Evolutionary conservation across 352 stramenopile genomes (phyloP), one percentile per base, ranked within the genome.

Genomic region (Blastocystis sp.): DNA sequence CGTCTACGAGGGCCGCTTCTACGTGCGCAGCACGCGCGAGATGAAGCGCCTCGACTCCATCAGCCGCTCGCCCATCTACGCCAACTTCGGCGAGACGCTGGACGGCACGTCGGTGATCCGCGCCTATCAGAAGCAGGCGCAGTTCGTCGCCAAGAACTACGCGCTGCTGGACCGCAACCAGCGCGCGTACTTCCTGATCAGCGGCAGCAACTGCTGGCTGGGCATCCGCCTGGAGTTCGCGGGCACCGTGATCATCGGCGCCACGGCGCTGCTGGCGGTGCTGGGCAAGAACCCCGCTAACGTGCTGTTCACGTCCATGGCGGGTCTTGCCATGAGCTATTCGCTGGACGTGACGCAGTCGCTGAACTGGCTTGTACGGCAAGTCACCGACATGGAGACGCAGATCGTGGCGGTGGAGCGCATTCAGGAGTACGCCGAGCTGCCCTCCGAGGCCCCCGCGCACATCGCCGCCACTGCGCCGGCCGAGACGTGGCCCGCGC

Each of bases 301-400:
- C 1, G 61, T 92, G 9, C 91, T 91, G 2, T 96, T 92, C 89
- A 93, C 93, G 0, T 93, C 95, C 76, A 77, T 95, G 14, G 95
- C 93, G 53, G 96, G 94, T 1, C 89, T 98, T 21, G 90, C 95
- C 67, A 92, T 98, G 7, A 96, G 92, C 52, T 98, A 97, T 90
- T 94, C 96, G 41, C 90, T 98, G 19, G 92, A 89, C 53, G 93
- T 98, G 59, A 98, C 95, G 4, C 92, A 93, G 52, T 88, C 93
- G n/a, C 91, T 99, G 5, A 97, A 97, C 89, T 98, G 95, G 95
- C 94, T 94, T 62, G 94, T 98, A 53, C 92, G 95, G 62, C 96
- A 93, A 91, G 93, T 93, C 21, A 95, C 93, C 81, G 95, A 98
- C 80, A 91, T 98, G 71, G 95, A 98, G 82, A 96, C 95, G 48